These are phyloP conservation scores for Adenanthera pavonina DNA, from an alignment of 306 rosid species.

Conservation along the genomic window DNA sequence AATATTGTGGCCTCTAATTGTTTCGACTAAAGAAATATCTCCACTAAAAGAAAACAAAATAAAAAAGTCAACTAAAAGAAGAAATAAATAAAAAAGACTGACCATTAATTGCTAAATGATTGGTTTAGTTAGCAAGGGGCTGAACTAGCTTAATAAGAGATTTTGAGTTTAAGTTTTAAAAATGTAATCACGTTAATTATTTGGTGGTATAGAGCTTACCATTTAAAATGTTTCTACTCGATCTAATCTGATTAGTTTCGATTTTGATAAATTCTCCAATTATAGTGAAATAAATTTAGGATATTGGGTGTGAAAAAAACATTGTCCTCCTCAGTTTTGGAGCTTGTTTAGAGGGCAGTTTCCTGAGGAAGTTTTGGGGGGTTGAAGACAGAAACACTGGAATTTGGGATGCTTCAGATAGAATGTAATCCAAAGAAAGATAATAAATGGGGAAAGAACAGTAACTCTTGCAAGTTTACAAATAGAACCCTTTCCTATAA, in stretches of 20 bases:
- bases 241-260: too few species aligned
- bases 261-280: too few species aligned
- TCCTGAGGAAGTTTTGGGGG: slow-evolving; percentile 44
- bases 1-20: background rate
- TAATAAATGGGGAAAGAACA: slow-evolving; percentile 28
- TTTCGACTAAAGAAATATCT: background rate
- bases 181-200: too few species aligned
- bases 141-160: too few species aligned
- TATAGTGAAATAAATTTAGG: too few species aligned
- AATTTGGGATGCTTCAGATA: slow-evolving; percentile 51
- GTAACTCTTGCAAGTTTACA: slow-evolving; percentile 22
- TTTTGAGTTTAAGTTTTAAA: too few species aligned
- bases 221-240: too few species aligned
- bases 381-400: slow-evolving; percentile 27
- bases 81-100: too few species aligned
- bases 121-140: too few species aligned
- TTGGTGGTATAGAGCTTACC: too few species aligned
- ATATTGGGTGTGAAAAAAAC: background rate
- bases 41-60: background rate
- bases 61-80: too few species aligned
- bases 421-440: slow-evolving; percentile 27
- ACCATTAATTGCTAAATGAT: too few species aligned
- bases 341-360: slow-evolving; percentile 44
- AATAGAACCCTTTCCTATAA: background rate
- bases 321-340: slow-evolving; percentile 23